Evolutionary conservation across 1,284 basidiomycete genomes (phyloP).

Genomic region (Cutaneotrichosporon daszewskae): DNA sequence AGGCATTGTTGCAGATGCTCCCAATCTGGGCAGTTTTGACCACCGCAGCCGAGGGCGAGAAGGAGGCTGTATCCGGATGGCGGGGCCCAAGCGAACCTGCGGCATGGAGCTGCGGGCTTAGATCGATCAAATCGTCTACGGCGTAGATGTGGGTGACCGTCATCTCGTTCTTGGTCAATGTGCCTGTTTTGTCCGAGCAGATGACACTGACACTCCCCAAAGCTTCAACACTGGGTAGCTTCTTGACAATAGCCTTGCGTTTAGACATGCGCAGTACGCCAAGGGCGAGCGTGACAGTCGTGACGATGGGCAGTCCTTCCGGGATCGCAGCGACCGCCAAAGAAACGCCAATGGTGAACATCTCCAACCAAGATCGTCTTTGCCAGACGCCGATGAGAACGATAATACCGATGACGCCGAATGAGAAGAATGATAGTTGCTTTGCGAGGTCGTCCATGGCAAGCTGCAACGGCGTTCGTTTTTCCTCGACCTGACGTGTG

Average conservation of each 20-base stretch:
- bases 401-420: slow-evolving; percentile 87
- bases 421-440: slow-evolving; percentile 81
- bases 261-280: slow-evolving; percentile 92
- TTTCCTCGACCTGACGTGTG: slow-evolving; percentile 70
- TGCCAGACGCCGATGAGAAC: slow-evolving; percentile 86
- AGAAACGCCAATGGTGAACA: slow-evolving; percentile 98
- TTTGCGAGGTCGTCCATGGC: slow-evolving; percentile 97
- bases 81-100: slow-evolving; percentile 55
- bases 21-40: slow-evolving; percentile 62
- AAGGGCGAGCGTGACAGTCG: slow-evolving; percentile 90
- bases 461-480: slow-evolving; percentile 84
- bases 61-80: slow-evolving; percentile 50
- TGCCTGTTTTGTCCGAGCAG: slow-evolving; percentile 98
- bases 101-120: slow-evolving; percentile 54
- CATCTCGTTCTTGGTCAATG: slow-evolving; percentile 91
- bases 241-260: slow-evolving; percentile 93
- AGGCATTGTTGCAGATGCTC: slow-evolving; percentile 55
- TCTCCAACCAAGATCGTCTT: slow-evolving; percentile 84
- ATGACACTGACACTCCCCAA: slow-evolving; percentile 91
- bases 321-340: slow-evolving; percentile 96
- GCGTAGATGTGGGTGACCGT: slow-evolving; percentile 83
- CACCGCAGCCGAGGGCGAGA: slow-evolving; percentile 52
- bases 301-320: slow-evolving; percentile 93
- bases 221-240: slow-evolving; percentile 89
- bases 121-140: slow-evolving; percentile 69